Conservation (phyloP, 768 basidiomycete genomes). For the Pisolithus tinctorius region DNA sequence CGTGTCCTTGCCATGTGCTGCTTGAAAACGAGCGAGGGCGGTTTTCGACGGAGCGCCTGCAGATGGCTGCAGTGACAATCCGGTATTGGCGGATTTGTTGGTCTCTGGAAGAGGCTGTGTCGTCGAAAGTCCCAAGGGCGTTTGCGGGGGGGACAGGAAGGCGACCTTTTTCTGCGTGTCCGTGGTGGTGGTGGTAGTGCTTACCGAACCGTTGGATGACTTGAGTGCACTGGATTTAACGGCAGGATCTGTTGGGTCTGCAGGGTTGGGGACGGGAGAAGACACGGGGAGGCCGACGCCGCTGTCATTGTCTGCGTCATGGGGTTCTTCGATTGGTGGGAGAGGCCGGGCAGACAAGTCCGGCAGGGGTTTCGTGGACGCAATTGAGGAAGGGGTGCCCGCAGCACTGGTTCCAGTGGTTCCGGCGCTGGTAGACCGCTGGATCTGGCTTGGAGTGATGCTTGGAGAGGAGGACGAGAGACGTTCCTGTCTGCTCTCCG, state of each 20-base stretch:
- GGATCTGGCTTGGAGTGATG: conserved; percentile 17
- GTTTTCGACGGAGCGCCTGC: conserved; percentile 45
- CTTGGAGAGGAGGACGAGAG: conserved; percentile 9
- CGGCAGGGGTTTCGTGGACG: conserved; percentile 66
- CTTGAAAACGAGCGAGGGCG: conserved; percentile 71
- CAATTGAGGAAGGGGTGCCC: conserved; percentile 38
- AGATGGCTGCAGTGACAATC: conserved; percentile 20
- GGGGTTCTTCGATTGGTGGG: conserved; percentile 40
- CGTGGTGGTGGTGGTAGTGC: conserved; percentile 18
- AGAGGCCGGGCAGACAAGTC: conserved; percentile 49
- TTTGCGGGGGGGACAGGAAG: conserved; percentile 76
- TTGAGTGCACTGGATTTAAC: conserved; percentile 31
- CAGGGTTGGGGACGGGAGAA: conserved; percentile 21
- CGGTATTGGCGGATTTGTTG: conserved; percentile 26
- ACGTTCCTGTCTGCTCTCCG: conserved; percentile 14
- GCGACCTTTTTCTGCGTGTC: conserved; percentile 82
- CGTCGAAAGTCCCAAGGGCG: conserved; percentile 42
- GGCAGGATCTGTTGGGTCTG: conserved; percentile 16
- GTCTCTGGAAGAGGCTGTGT: conserved; percentile 49
- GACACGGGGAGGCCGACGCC: conserved; percentile 31
- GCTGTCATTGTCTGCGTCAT: conserved; percentile 28
- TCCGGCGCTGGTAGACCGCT: conserved; percentile 22
- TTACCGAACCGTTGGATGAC: conserved; percentile 30
- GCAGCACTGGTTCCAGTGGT: conserved; percentile 25
- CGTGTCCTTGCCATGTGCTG: conserved; percentile 58